Percentiles rank a stretch among this genome's conserved stretches.
phyloP scores from a whole-genome alignment of 768 basidiomycete species.

The Auricularia sp. region DNA sequence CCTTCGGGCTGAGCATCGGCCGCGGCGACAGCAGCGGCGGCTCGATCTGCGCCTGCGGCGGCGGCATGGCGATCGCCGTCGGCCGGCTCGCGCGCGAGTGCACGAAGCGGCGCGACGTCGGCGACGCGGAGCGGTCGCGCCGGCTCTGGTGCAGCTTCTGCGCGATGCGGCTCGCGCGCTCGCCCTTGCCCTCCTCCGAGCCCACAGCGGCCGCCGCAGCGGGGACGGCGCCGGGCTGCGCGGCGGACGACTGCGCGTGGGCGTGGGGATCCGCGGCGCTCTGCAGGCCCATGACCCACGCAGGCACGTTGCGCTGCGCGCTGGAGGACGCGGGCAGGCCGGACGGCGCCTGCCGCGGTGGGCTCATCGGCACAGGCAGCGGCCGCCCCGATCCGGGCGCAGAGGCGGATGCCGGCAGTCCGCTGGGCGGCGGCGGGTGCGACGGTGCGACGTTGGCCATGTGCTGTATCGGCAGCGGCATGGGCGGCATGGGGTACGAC shows the following conservation, averaged over 20 bases:
- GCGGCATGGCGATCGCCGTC: constrained; percentile 1
- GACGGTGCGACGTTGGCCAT: not conserved
- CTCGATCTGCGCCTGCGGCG: constrained; percentile 16
- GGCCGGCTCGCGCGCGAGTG: not conserved
- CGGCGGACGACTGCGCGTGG: not conserved
- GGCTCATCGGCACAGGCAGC: not conserved
- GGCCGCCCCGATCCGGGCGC: not conserved
- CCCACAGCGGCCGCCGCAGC: constrained; percentile 19
- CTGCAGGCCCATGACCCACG: not conserved
- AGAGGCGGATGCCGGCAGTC: not conserved
- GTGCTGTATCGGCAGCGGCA: constrained; percentile 2
- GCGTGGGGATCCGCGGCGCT: not conserved
- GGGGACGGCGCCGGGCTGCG: not conserved
- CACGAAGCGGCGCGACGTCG: constrained; percentile 40
- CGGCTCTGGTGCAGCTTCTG: constrained; percentile 49
- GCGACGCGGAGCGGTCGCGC: constrained; percentile 53
- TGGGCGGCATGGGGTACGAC: constrained; percentile 13
- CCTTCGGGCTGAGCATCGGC: constrained; percentile 58
- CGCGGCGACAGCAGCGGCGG: constrained; percentile 48
- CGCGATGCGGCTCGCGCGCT: constrained; percentile 46
- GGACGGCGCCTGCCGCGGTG: not conserved
- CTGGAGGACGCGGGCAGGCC: not conserved
- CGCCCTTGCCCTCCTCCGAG: constrained; percentile 50
- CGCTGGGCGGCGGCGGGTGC: not conserved
- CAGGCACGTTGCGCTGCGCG: not conserved